Evolutionary conservation across 371 early-diverging fungal species (phyloP).

Genomic region (Mucor velutinosus): DNA sequence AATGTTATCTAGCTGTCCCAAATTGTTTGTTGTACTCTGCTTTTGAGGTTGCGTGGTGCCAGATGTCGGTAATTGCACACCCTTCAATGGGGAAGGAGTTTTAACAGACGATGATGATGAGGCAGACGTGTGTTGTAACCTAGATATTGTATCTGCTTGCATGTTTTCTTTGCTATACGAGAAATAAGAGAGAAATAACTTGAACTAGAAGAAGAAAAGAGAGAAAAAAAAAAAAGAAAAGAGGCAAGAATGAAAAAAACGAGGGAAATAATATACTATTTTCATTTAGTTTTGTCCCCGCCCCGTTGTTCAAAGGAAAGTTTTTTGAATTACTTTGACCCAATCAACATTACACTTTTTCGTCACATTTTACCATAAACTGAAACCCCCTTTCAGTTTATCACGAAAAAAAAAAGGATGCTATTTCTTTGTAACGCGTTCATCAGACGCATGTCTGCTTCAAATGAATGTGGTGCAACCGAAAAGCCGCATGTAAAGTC

Average conservation of each 20-base stretch:
- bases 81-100: constrained; percentile 18
- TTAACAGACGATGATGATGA: constrained; percentile 18
- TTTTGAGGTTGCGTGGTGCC: not conserved
- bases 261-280: constrained; percentile 5
- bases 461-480: not conserved
- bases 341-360: not conserved
- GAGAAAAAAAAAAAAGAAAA: constrained; percentile 3
- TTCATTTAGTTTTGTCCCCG: constrained; percentile 10
- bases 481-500: not conserved
- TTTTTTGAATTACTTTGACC: not conserved
- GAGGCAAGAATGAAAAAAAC: constrained; percentile 15
- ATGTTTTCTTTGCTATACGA: not conserved
- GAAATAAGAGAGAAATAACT: constrained; percentile 1
- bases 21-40: constrained; percentile 3
- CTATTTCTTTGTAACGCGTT: not conserved
- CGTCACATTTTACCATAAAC: not conserved
- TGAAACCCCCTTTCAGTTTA: constrained; percentile 1
- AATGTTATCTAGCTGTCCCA: constrained; percentile 24
- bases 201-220: not conserved
- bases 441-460: not conserved
- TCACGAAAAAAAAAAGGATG: not conserved
- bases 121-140: constrained; percentile 14
- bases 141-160: constrained; percentile 22
- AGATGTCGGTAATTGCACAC: not conserved
- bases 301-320: not conserved